A percentile compares a stretch with the other conserved stretches of the same genome.
These are phyloP conservation scores for Rhodocollybia butyracea DNA, from an alignment of 768 basidiomycete genomes.

Conservation along the genomic window DNA sequence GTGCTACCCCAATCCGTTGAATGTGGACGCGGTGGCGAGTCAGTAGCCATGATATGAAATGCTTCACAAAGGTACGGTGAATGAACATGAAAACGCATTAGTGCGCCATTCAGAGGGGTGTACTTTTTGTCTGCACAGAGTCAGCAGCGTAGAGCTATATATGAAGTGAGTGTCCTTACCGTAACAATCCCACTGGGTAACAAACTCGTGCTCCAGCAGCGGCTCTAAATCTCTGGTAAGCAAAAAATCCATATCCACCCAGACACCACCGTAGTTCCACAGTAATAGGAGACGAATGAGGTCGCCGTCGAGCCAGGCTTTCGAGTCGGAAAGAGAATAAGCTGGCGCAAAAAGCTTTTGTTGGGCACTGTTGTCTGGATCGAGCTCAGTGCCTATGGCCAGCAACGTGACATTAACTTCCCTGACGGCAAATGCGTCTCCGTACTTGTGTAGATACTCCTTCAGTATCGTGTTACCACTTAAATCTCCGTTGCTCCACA, in stretches of 20 bases:
- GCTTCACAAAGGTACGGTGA: constrained; percentile 98
- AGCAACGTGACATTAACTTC: constrained; percentile 64
- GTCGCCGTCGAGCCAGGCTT: constrained; percentile 96
- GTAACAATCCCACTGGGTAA: constrained; percentile 99
- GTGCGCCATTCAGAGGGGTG: constrained; percentile 83
- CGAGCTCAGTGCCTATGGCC: constrained; percentile 74
- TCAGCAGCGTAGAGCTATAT: background rate
- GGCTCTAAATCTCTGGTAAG: constrained; percentile 86
- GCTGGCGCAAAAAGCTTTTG: background rate
- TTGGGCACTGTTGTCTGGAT: constrained; percentile 47
- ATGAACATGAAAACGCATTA: constrained; percentile 88
- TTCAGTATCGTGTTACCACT: constrained; percentile 51
- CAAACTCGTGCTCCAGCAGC: constrained; percentile 90
- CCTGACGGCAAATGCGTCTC: constrained; percentile 67
- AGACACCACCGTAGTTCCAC: constrained; percentile 90
- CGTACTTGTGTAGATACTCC: constrained; percentile 58
- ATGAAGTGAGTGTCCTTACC: constrained; percentile 44
- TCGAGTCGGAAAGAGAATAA: constrained; percentile 55
- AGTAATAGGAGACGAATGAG: constrained; percentile 83
- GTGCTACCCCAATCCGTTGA: constrained; percentile 94
- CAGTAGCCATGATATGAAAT: constrained; percentile 84
- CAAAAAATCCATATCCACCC: constrained; percentile 97
- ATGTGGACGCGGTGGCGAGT: constrained; percentile 65
- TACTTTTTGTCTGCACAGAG: constrained; percentile 61
- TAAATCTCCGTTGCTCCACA: constrained; percentile 92